Conservation (phyloP, 768 basidiomycete species). For the Thelephora aurantiotincta region DNA sequence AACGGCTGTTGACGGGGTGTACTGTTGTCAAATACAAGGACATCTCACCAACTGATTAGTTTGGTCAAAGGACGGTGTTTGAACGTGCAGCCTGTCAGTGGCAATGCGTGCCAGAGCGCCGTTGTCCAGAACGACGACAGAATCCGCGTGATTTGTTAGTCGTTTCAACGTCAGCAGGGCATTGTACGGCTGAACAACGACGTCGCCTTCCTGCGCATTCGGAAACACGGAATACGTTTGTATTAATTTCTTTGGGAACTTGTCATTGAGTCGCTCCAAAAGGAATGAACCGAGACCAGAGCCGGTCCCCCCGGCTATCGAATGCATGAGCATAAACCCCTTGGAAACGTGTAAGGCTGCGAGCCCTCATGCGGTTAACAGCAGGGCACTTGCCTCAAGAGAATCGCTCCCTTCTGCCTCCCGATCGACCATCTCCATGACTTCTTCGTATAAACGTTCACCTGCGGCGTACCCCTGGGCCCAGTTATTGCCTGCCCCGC, state of each 20-base stretch:
- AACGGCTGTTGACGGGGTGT: background rate
- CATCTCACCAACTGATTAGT: conserved; percentile 73
- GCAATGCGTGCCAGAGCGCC: conserved; percentile 87
- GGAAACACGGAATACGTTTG: conserved; percentile 99
- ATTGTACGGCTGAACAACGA: conserved; percentile 98
- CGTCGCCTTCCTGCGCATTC: conserved; percentile 84
- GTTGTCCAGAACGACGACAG: conserved; percentile 95
- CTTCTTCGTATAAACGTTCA: conserved; percentile 85
- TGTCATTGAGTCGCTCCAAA: conserved; percentile 91
- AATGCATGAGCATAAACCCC: conserved; percentile 99
- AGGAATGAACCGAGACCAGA: conserved; percentile 98
- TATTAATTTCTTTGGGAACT: conserved; percentile 97
- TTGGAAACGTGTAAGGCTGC: conserved; percentile 18
- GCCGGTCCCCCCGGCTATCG: conserved; percentile 96
- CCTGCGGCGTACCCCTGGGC: conserved; percentile 88
- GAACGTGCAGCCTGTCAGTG: conserved; percentile 79
- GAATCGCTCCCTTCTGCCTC: conserved; percentile 98
- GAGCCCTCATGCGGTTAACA: background rate
- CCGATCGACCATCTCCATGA: conserved; percentile 98
- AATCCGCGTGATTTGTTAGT: conserved; percentile 91
- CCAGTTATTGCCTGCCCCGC: conserved; percentile 99
- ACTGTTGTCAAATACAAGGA: background rate
- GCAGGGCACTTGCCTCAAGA: conserved; percentile 52
- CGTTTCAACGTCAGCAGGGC: conserved; percentile 87
- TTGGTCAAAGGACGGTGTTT: conserved; percentile 81